These are phyloP conservation scores for Salix purpurea DNA, from an alignment of 345 rosid genomes.

Conservation along the genomic window DNA sequence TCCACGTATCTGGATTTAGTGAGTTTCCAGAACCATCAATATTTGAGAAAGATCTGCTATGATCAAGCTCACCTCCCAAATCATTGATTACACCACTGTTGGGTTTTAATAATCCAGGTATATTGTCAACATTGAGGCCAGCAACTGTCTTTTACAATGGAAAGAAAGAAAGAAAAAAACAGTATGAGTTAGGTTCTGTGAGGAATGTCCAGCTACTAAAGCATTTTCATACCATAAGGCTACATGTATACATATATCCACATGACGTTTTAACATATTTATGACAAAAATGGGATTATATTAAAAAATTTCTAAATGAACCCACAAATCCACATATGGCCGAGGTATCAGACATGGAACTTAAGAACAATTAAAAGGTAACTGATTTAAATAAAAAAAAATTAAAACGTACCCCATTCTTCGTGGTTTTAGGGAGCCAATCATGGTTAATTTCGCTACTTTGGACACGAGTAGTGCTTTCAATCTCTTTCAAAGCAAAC, in stretches of 20 bases:
- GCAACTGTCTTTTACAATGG: slow-evolving; percentile 60
- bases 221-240: neutral
- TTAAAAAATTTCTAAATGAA: neutral
- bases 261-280: neutral
- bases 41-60: slow-evolving; percentile 25
- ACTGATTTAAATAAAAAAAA: slow-evolving; percentile 6
- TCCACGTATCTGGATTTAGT: slow-evolving; percentile 53
- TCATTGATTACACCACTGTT: slow-evolving; percentile 18
- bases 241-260: neutral
- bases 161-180: slow-evolving; percentile 27
- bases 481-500: slow-evolving; percentile 47
- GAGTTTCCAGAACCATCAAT: slow-evolving; percentile 29
- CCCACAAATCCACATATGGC: neutral
- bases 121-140: slow-evolving; percentile 29
- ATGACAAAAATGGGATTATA: neutral
- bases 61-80: slow-evolving; percentile 19
- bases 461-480: slow-evolving; percentile 19
- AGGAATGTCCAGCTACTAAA: neutral
- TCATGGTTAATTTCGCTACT: slow-evolving; percentile 26
- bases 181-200: slow-evolving; percentile 22
- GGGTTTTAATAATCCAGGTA: slow-evolving; percentile 21
- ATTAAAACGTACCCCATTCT: slow-evolving; percentile 41
- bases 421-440: slow-evolving; percentile 32
- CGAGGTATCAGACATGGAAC: neutral
- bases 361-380: neutral